Percentiles rank a stretch among this genome's conserved stretches.
Conservation (phyloP, 257 asterid genomes). For the Plantago major region DNA sequence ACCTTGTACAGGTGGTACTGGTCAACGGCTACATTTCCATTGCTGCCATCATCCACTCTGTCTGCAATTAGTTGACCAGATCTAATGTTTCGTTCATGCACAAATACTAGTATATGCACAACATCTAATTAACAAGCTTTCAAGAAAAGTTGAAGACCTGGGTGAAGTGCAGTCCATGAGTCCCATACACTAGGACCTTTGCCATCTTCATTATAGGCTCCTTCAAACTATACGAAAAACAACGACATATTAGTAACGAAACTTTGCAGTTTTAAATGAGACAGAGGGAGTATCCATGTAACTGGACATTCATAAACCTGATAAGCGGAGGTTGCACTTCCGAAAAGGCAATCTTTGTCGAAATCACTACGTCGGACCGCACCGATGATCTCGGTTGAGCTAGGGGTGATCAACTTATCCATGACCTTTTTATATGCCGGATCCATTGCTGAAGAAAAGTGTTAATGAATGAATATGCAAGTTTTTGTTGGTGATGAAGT, state of each 20-base stretch:
- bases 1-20: slow-evolving; percentile 32
- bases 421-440: background rate
- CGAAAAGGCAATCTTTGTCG: slow-evolving; percentile 25
- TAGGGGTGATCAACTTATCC: background rate
- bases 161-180: slow-evolving; percentile 27
- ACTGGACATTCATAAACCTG: slow-evolving; percentile 23
- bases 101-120: background rate
- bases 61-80: slow-evolving; percentile 17
- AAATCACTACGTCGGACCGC: slow-evolving; percentile 20
- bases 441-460: background rate
- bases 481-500: background rate
- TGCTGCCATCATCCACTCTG: slow-evolving; percentile 24
- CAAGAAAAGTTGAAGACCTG: background rate
- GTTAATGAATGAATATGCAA: background rate
- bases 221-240: slow-evolving; percentile 21
- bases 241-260: no score
- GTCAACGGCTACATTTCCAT: slow-evolving; percentile 30
- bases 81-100: background rate
- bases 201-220: slow-evolving; percentile 17
- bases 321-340: slow-evolving; percentile 35
- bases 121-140: background rate
- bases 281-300: no score
- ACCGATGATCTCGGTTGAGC: slow-evolving; percentile 8
- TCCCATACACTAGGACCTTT: slow-evolving; percentile 35
- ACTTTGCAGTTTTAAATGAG: background rate